Evolutionary conservation across 768 basidiomycete genomes (phyloP).

Genomic region (Strobilomyces dryophilus): DNA sequence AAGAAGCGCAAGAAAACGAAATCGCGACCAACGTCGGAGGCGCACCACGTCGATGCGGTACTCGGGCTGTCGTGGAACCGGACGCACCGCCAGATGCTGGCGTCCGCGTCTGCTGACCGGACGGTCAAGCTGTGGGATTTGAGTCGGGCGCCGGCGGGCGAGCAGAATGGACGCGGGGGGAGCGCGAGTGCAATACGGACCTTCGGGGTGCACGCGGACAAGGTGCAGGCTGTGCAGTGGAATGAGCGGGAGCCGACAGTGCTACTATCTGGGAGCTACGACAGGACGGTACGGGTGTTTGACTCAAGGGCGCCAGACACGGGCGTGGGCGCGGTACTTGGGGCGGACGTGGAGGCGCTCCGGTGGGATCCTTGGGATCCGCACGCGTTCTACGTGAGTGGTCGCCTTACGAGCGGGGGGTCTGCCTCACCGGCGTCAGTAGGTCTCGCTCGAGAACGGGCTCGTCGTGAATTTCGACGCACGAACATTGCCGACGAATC

Average conservation of each 20-base stretch:
- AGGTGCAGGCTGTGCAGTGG: conserved; percentile 97
- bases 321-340: conserved; percentile 81
- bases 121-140: conserved; percentile 99
- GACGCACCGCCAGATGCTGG: conserved; percentile 82
- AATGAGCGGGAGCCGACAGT: conserved; percentile 86
- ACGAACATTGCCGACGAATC: conserved; percentile 69
- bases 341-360: conserved; percentile 90
- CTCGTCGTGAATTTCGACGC: conserved; percentile 90
- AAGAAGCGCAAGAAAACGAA: conserved; percentile 91
- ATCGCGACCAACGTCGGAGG: conserved; percentile 52
- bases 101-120: conserved; percentile 88
- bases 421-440: not conserved
- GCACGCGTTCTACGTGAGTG: conserved; percentile 77
- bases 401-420: not conserved
- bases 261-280: conserved; percentile 89
- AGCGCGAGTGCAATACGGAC: conserved; percentile 66
- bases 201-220: conserved; percentile 85
- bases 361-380: conserved; percentile 96
- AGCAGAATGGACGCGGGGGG: conserved; percentile 40
- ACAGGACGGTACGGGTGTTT: conserved; percentile 92
- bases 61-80: conserved; percentile 93
- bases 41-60: conserved; percentile 91
- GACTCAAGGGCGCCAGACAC: conserved; percentile 81
- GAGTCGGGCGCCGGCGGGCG: conserved; percentile 55
- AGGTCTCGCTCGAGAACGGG: conserved; percentile 96